Conservation (phyloP, 2,329 filamentous ascomycete species). For the Clathrospora elynae region DNA sequence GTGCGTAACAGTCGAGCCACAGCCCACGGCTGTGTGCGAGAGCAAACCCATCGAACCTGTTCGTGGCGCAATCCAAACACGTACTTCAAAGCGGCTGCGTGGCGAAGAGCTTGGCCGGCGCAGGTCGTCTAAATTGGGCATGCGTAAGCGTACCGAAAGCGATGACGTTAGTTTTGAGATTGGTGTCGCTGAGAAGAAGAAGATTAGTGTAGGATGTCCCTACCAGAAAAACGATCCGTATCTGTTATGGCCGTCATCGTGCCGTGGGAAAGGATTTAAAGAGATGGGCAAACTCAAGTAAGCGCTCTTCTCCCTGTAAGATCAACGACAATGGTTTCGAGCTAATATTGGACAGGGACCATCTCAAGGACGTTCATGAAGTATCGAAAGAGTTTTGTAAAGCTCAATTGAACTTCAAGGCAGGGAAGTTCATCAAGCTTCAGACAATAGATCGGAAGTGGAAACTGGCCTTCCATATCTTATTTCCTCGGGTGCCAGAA, state of each 20-base stretch:
- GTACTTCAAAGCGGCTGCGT: too few species aligned
- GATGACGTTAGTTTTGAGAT: too few species aligned
- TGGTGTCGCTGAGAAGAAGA: too few species aligned
- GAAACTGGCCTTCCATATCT: slow-evolving; percentile 4
- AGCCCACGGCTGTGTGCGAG: too few species aligned
- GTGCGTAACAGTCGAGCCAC: too few species aligned
- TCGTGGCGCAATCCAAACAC: too few species aligned
- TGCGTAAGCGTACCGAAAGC: too few species aligned
- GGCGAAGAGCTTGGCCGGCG: too few species aligned
- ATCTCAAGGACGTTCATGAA: slow-evolving; percentile 6
- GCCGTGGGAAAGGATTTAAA: slow-evolving; percentile 4
- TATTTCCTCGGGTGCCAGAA: slow-evolving; percentile 3
- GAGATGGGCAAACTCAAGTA: slow-evolving; percentile 14
- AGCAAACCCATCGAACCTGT: too few species aligned
- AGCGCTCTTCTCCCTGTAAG: neutral
- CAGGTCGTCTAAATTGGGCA: too few species aligned
- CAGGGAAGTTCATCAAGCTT: neutral
- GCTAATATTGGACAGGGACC: slow-evolving; percentile 4
- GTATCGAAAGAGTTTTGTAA: neutral
- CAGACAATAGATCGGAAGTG: slow-evolving; percentile 3
- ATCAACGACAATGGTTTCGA: neutral
- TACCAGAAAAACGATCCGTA: neutral
- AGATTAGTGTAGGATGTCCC: neutral
- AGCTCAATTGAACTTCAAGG: slow-evolving; percentile 1
- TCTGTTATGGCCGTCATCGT: neutral